Base-by-base conservation (phyloP, 73 alveolate genomes). In the Blepharisma stoltei region DNA sequence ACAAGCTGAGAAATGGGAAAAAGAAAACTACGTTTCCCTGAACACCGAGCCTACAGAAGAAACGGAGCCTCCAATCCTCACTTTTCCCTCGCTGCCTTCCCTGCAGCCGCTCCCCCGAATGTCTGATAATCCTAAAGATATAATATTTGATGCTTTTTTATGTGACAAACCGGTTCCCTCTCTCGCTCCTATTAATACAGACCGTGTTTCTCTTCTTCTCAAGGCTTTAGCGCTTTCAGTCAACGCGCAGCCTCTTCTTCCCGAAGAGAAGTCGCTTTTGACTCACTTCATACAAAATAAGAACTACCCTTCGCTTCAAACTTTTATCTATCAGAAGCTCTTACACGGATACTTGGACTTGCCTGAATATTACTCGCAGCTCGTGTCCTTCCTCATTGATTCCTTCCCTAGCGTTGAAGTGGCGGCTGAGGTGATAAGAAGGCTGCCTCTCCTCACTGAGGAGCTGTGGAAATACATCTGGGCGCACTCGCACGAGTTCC, bases 101-200 rank as follows among this genome's bases (percentile, higher is more conserved):
- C 45, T 60, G 73, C 73, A 60, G 45, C 73, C 73, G 4, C 23
- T 60, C n/a, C 73, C 11, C 37, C 23, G 14, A 8, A 60, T 38
- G 11, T 60, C 73, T 60, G 73, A 60, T 60, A 60, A 60, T 60
- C 73, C 73, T 60, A 60, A 60, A 60, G 73, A 60, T 18, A 60
- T 60, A 60, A 60, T 60, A 14, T 60, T 60, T 60, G 73, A 60
- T 60, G 73, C 73, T 14, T 60, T 60, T 60, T 38, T 60, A 25
- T 25, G 73, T 60, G 73, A 60, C 48, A n/a, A 60, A 38, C 14
- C 73, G 18, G 23, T 60, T 20, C 73, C 73, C 23, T 60, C 73
- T 14, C 73, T 60, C 23, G 23, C 73, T 18, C n/a, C 37, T 25
- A 38, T 60, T 60, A 18, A 14, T 25, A n/a, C 37, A 60, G 23